A percentile compares a stretch with the other conserved stretches of the same genome.
phyloP scores from a whole-genome alignment of 331 rosid genomes.

The Spiraea crenata region DNA sequence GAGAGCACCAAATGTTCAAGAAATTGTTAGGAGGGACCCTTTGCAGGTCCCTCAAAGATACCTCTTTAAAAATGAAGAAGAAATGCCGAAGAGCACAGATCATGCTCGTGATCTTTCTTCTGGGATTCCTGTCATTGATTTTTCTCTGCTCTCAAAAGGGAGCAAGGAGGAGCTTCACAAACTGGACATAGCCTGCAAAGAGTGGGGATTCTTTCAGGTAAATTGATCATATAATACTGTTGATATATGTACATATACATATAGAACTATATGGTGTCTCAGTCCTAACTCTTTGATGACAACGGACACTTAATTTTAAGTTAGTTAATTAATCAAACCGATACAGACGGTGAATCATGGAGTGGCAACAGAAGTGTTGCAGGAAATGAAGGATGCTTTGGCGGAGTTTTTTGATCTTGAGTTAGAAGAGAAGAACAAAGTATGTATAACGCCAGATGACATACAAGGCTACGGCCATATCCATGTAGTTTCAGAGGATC shows the following conservation, averaged over 20 bases:
- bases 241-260: no score
- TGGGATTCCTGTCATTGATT: constrained; percentile 12
- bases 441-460: constrained; percentile 27
- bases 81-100: neutral
- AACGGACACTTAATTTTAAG: no score
- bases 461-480: constrained; percentile 36
- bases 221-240: no score
- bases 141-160: neutral
- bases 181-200: constrained; percentile 26
- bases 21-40: neutral
- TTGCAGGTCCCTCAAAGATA: constrained; percentile 20
- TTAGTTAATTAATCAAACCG: no score
- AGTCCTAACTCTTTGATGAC: no score
- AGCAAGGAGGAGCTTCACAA: constrained; percentile 19
- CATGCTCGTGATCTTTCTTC: constrained; percentile 1
- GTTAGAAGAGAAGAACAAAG: constrained; percentile 31
- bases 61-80: constrained; percentile 10
- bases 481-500: constrained; percentile 27
- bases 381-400: constrained; percentile 26
- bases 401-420: constrained; percentile 34
- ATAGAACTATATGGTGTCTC: no score
- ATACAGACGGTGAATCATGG: constrained; percentile 46
- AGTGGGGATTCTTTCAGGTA: constrained; percentile 14
- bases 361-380: constrained; percentile 20
- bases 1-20: constrained; percentile 15